Conservation (phyloP, 1,284 basidiomycete species). For the Gomphus bonarii region DNA sequence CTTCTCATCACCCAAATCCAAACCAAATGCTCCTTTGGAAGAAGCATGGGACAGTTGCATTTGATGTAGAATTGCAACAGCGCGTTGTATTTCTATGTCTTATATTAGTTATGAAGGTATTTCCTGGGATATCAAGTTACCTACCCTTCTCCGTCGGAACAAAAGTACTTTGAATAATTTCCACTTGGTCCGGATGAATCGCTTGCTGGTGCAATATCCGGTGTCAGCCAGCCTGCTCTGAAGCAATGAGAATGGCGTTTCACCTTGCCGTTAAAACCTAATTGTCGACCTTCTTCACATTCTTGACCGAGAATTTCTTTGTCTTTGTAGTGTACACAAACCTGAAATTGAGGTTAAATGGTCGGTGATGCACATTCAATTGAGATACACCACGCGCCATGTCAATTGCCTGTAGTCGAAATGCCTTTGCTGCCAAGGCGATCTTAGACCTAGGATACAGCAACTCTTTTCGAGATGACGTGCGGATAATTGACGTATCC, state of each 20-base stretch:
- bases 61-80: conserved; percentile 58
- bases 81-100: conserved; percentile 63
- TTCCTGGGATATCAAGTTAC: neutral
- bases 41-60: conserved; percentile 45
- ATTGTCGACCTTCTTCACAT: conserved; percentile 63
- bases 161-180: conserved; percentile 70
- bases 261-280: conserved; percentile 86
- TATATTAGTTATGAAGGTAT: neutral
- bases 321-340: conserved; percentile 87
- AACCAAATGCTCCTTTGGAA: conserved; percentile 51
- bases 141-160: conserved; percentile 65
- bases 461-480: conserved; percentile 62
- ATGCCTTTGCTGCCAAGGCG: conserved; percentile 79
- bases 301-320: conserved; percentile 60
- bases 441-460: conserved; percentile 82
- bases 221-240: neutral
- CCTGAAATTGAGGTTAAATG: conserved; percentile 33
- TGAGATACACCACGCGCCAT: conserved; percentile 44
- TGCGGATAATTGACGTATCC: conserved; percentile 78
- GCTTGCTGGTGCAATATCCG: conserved; percentile 57
- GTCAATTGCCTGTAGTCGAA: conserved; percentile 78
- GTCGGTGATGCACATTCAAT: neutral
- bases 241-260: neutral
- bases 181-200: conserved; percentile 85
- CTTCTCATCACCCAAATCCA: conserved; percentile 41